Base-by-base conservation (phyloP, 495 filamentous ascomycete genomes). In the Jackrogersella multiformis region DNA sequence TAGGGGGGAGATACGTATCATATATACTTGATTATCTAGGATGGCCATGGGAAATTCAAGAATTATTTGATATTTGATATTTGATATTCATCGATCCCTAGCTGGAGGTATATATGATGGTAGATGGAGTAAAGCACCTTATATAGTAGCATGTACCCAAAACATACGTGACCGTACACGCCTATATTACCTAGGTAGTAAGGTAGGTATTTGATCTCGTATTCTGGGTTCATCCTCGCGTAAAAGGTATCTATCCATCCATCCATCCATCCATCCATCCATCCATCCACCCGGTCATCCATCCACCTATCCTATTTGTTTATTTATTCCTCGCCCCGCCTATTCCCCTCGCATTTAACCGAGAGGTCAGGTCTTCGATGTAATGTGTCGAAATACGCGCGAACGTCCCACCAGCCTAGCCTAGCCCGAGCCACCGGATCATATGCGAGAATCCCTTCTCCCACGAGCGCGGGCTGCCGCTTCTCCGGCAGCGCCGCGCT, bases 401-500 rank as follows among this genome's bases (percentile, higher is more conserved):
- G n/a, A n/a, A n/a, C n/a, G n/a, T n/a, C n/a, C n/a, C n/a, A n/a
- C 41, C 41, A 9, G 41, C 18, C 9, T 13, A 44, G 12, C 41
- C 41, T 18, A 5, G 4, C 16, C 20, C 18, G 4, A 35, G 15
- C 30, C n/a, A 8, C 26, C 26, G 7, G 9, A 10, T 62, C 45
- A 58, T 49, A 69, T 69, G n/a, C 60, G 59, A 26, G 66, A 69
- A 36, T 64, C 60, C 21, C 60, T 54, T 15, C 60, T 58, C 16
- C 21, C 30, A 8, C 23, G 57, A n/a, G 41, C 4, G 6, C 16
- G 36, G 1, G 41, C 21, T 21, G 20, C 3, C 9, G 7, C 30
- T 1, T n/a, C n/a, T n/a, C n/a, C n/a, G n/a, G n/a, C n/a, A n/a
- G 30, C n/a, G 1, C 30, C 20, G 20, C 13, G 6, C 2, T 36